Conservation (phyloP, 331 rosid genomes). For the Malus hybrid region DNA sequence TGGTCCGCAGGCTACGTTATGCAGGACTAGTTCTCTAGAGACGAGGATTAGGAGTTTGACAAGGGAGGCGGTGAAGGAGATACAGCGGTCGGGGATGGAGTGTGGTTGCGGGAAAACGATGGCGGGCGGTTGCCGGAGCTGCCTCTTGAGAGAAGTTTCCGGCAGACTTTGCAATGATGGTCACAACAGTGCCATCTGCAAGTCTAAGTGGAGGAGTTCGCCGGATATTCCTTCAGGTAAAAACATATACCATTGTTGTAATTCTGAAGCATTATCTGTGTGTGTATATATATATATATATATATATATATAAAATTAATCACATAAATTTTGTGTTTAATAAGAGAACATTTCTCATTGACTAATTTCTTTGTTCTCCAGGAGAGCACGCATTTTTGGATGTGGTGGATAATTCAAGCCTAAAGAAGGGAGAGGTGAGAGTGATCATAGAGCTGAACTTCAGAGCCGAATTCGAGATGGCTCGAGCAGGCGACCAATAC, state of each 20-base stretch:
- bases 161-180: constrained; percentile 47
- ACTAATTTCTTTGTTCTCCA: constrained; percentile 12
- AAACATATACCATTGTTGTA: no score
- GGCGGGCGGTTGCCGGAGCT: constrained; percentile 35
- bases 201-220: constrained; percentile 72
- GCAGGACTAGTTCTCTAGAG: constrained; percentile 52
- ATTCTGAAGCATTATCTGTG: no score
- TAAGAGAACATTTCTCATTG: not conserved
- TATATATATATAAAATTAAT: no score
- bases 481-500: constrained; percentile 54
- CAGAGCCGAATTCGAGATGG: constrained; percentile 81
- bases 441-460: constrained; percentile 70
- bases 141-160: constrained; percentile 62
- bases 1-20: constrained; percentile 35
- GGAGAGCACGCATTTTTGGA: constrained; percentile 77
- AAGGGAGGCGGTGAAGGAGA: constrained; percentile 44
- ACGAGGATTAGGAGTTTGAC: constrained; percentile 46
- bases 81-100: constrained; percentile 5
- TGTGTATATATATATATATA: no score
- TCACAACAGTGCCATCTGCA: constrained; percentile 62
- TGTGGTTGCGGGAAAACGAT: constrained; percentile 49
- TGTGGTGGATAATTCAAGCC: constrained; percentile 44
- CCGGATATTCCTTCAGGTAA: constrained; percentile 65
- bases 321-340: no score
- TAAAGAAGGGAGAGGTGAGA: constrained; percentile 53